Percentiles rank a stretch among this genome's conserved stretches.
Evolutionary conservation across 305 asterid genomes (phyloP).

Genomic region (Fraxinus greggii): DNA sequence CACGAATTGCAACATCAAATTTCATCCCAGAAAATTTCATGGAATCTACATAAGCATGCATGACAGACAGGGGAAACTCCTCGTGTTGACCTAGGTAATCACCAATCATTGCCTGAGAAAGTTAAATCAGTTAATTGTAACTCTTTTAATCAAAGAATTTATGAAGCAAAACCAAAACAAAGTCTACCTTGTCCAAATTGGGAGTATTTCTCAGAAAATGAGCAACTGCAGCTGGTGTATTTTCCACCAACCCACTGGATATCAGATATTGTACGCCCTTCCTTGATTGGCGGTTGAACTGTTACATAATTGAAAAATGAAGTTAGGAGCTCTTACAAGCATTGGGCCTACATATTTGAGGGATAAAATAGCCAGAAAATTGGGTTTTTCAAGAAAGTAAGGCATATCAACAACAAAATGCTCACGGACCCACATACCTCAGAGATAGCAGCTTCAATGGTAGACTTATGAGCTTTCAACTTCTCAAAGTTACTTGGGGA

Average conservation of each 20-base stretch:
- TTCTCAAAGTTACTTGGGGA: constrained; percentile 85
- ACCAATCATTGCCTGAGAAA: constrained; percentile 83
- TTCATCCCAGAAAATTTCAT: constrained; percentile 90
- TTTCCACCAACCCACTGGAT: constrained; percentile 86
- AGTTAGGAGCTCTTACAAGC: constrained; percentile 26
- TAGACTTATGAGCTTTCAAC: constrained; percentile 95
- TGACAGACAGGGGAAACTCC: constrained; percentile 98
- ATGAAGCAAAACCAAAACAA: constrained; percentile 25
- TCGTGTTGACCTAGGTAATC: constrained; percentile 98
- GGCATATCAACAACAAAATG: constrained; percentile 24
- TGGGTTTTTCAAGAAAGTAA: constrained; percentile 18
- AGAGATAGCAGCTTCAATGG: constrained; percentile 90
- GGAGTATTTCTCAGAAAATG: constrained; percentile 87
- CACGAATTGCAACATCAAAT: constrained; percentile 89
- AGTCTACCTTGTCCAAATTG: constrained; percentile 78
- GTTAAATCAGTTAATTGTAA: constrained; percentile 28
- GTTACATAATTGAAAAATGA: constrained; percentile 31
- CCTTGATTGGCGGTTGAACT: constrained; percentile 89
- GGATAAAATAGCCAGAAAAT: constrained; percentile 21
- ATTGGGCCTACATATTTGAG: constrained; percentile 19
- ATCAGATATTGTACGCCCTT: constrained; percentile 73
- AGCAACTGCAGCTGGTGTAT: constrained; percentile 83
- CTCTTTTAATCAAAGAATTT: constrained; percentile 21
- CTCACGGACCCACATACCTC: constrained; percentile 58
- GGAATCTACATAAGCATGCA: constrained; percentile 97